These are phyloP conservation scores for Diplodia intermedia DNA, from an alignment of 2,329 filamentous ascomycete genomes.

Conservation along the genomic window DNA sequence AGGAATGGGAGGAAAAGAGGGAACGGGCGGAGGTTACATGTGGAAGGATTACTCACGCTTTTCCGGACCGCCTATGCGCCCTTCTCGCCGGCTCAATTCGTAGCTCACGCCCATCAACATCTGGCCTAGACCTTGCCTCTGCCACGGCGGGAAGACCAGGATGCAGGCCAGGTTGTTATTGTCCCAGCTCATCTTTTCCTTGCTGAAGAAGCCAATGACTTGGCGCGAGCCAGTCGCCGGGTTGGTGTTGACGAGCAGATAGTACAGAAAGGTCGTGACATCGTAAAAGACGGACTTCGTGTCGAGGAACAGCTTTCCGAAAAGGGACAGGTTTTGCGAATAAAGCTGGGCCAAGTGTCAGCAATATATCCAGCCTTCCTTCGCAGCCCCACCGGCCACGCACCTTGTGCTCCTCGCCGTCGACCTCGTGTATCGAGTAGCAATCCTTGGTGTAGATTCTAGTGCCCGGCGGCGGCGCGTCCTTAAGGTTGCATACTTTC, in stretches of 20 bases:
- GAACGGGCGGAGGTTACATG: not conserved
- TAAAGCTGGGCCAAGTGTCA: slow-evolving; percentile 64
- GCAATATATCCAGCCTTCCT: not conserved
- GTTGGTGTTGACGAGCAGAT: slow-evolving; percentile 70
- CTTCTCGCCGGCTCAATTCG: slow-evolving; percentile 84
- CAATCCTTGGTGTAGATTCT: slow-evolving; percentile 80
- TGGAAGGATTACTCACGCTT: slow-evolving; percentile 61
- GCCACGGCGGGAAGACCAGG: slow-evolving; percentile 93
- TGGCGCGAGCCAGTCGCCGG: slow-evolving; percentile 46
- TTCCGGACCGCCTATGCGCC: slow-evolving; percentile 87
- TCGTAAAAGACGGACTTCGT: slow-evolving; percentile 99
- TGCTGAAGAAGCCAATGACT: slow-evolving; percentile 96
- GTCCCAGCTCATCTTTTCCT: slow-evolving; percentile 99
- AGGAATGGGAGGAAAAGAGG: not conserved
- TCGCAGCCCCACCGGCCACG: not conserved
- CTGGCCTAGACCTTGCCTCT: slow-evolving; percentile 85
- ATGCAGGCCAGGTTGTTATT: slow-evolving; percentile 98
- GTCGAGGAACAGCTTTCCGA: slow-evolving; percentile 96
- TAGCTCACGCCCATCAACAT: slow-evolving; percentile 93
- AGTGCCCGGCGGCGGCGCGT: slow-evolving; percentile 65
- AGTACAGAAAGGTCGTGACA: slow-evolving; percentile 92
- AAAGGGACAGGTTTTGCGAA: slow-evolving; percentile 93
- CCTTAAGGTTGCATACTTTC: slow-evolving; percentile 54
- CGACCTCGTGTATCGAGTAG: slow-evolving; percentile 90
- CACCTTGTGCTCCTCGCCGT: slow-evolving; percentile 79